These are phyloP conservation scores for Calamus simplicifolius DNA, from an alignment of 176 grass and related monocot genomes.

Conservation along the genomic window DNA sequence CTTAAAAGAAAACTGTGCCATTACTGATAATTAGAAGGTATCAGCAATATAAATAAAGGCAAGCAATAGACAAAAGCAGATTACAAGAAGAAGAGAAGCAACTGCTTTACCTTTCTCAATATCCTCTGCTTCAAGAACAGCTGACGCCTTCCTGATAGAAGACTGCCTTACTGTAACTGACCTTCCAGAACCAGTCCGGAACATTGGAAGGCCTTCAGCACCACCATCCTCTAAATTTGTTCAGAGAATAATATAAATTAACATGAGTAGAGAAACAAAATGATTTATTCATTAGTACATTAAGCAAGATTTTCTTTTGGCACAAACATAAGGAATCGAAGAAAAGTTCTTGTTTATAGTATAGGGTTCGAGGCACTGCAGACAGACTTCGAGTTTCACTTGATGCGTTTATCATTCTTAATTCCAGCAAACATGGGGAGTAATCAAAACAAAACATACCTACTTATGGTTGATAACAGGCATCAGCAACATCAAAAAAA, in stretches of 20 bases:
- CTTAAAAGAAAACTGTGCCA: too few species aligned
- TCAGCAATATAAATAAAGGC: too few species aligned
- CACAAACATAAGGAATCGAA: neutral
- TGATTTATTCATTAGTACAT: neutral
- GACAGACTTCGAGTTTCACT: too few species aligned
- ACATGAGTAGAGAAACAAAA: neutral
- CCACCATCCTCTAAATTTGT: neutral
- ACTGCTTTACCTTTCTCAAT: neutral
- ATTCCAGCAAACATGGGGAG: too few species aligned
- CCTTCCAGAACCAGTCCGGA: constrained; percentile 62
- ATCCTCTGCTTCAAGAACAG: constrained; percentile 44
- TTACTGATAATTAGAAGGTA: too few species aligned
- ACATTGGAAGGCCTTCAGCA: constrained; percentile 29
- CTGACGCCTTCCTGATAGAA: constrained; percentile 36
- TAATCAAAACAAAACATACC: too few species aligned
- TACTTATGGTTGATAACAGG: neutral
- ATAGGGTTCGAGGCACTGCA: too few species aligned
- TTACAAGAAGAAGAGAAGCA: too few species aligned
- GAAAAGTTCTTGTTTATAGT: too few species aligned
- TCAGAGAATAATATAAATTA: neutral
- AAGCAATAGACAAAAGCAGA: too few species aligned
- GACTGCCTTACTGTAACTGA: constrained; percentile 39
- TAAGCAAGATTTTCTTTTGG: constrained; percentile 8
- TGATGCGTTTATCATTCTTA: too few species aligned
- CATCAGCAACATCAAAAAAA: constrained; percentile 6